phyloP scores from a whole-genome alignment of 2,329 filamentous ascomycete genomes.

The Paraphoma sp. region DNA sequence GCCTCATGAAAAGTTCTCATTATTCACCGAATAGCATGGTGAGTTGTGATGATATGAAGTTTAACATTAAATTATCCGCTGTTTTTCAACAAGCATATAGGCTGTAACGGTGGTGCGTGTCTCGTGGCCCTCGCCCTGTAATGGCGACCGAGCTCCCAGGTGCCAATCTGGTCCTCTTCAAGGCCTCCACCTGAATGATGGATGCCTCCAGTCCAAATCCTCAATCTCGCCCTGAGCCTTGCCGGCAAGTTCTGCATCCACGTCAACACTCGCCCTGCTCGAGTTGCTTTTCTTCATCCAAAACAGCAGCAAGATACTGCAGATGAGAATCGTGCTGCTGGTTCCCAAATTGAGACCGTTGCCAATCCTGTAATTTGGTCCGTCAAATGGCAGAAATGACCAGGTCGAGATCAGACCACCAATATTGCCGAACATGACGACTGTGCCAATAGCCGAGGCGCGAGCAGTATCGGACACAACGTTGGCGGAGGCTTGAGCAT shows the following conservation, averaged over 20 bases:
- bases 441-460: conserved; percentile 69
- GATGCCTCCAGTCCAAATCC: conserved; percentile 58
- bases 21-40: not conserved
- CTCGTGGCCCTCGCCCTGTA: not conserved
- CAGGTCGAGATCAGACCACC: conserved; percentile 72
- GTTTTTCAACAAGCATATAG: no score
- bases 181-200: conserved; percentile 67
- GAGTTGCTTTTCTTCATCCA: conserved; percentile 72
- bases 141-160: not conserved
- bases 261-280: conserved; percentile 60
- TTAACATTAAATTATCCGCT: no score
- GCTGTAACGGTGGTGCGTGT: no score
- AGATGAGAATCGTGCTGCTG: conserved; percentile 61
- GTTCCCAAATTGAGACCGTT: conserved; percentile 74
- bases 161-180: conserved; percentile 14
- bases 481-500: conserved; percentile 72
- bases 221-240: conserved; percentile 44
- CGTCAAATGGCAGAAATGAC: conserved; percentile 69
- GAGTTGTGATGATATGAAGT: no score
- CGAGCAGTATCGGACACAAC: conserved; percentile 75
- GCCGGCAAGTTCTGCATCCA: conserved; percentile 63
- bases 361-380: conserved; percentile 71
- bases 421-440: conserved; percentile 76
- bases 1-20: not conserved
- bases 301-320: conserved; percentile 56